A percentile compares a stretch with the other conserved stretches of the same genome.
Evolutionary conservation across 352 stramenopile species (phyloP).

Genomic region (Phytophthora sp.): DNA sequence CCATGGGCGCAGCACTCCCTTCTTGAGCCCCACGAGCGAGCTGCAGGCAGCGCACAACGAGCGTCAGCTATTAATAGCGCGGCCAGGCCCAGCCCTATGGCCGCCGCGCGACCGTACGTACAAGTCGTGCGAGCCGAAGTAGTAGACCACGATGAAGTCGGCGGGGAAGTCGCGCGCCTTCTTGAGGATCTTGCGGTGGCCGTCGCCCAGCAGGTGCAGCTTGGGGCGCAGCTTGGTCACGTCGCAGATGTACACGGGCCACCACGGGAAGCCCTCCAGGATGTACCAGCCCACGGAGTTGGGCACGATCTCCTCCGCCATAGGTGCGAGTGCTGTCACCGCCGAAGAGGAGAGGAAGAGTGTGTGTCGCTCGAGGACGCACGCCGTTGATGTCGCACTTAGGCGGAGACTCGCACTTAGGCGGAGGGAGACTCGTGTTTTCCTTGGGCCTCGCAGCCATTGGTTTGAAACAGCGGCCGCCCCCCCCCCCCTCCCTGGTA

Average conservation of each 20-base stretch:
- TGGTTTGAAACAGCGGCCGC: too few species aligned
- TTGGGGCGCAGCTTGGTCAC: conserved; percentile 72
- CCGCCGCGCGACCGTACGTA: too few species aligned
- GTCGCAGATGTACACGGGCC: conserved; percentile 88
- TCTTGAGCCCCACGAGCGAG: conserved; percentile 65
- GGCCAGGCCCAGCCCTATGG: too few species aligned
- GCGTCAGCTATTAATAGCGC: too few species aligned
- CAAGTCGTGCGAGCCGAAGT: conserved; percentile 86
- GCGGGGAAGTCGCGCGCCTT: conserved; percentile 77
- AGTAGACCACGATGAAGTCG: conserved; percentile 84
- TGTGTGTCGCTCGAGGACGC: too few species aligned
- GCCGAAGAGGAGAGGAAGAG: too few species aligned
- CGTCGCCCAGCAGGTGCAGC: conserved; percentile 69
- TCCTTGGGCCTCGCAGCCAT: too few species aligned
- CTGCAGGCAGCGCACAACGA: conserved; percentile 30
- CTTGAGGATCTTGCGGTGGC: conserved; percentile 70
- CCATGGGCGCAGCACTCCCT: conserved; percentile 71
- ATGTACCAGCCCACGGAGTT: conserved; percentile 89
- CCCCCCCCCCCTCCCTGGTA: conserved; percentile 9
- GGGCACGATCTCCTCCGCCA: conserved; percentile 34
- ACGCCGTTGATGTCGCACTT: too few species aligned
- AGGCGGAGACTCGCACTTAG: too few species aligned
- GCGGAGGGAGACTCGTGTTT: too few species aligned
- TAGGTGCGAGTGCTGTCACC: too few species aligned
- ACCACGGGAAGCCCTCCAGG: conserved; percentile 86